These are phyloP conservation scores for Alternaria tenuissima DNA, from an alignment of 2,329 filamentous ascomycete genomes.

Conservation along the genomic window DNA sequence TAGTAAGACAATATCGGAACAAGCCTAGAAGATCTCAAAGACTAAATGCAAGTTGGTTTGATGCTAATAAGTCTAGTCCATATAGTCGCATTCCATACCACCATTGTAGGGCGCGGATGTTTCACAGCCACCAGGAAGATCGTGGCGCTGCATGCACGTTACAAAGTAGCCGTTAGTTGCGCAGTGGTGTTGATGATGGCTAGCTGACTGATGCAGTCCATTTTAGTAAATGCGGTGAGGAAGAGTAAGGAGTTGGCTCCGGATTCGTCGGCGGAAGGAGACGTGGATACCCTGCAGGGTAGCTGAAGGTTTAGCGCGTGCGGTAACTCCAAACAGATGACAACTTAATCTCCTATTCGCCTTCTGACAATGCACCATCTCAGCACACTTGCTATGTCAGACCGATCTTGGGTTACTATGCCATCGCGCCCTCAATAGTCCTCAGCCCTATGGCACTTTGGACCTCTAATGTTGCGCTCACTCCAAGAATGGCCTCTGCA, in stretches of 20 bases:
- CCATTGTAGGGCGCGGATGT: not conserved
- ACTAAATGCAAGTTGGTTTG: not conserved
- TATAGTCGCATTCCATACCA: not conserved
- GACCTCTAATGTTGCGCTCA: not conserved
- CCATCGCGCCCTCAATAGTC: not conserved
- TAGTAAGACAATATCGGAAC: not conserved
- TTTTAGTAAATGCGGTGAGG: not conserved
- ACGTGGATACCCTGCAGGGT: not conserved
- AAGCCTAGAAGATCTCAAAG: not conserved
- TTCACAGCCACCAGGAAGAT: not conserved
- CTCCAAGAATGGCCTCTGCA: not conserved
- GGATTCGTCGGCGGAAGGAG: not conserved
- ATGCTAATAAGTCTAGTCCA: not conserved
- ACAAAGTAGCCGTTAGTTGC: not conserved
- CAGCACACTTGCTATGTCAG: not conserved
- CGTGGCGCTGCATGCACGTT: not conserved
- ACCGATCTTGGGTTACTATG: not conserved
- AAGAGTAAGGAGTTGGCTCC: not conserved
- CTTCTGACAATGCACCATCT: not conserved
- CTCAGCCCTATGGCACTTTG: not conserved
- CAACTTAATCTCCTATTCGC: constrained; percentile 1
- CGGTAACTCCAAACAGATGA: not conserved
- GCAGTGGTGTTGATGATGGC: not conserved
- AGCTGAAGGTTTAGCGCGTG: constrained; percentile 8
- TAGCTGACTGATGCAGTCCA: not conserved